These are phyloP conservation scores for Mycena vulgaris DNA, from an alignment of 768 basidiomycete genomes.

Conservation along the genomic window DNA sequence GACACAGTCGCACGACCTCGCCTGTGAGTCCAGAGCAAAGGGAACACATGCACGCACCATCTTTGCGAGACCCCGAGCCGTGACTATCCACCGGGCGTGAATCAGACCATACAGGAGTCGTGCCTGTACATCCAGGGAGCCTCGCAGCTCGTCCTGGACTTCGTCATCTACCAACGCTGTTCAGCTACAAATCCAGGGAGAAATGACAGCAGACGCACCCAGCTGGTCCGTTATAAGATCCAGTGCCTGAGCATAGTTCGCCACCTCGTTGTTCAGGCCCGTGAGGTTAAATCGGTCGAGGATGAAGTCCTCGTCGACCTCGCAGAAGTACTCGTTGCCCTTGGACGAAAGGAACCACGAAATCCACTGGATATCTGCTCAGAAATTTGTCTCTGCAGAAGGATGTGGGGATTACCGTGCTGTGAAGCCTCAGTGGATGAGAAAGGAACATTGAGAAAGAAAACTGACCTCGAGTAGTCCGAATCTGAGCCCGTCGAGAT, in stretches of 20 bases:
- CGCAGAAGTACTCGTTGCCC: slow-evolving; percentile 99
- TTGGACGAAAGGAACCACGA: slow-evolving; percentile 98
- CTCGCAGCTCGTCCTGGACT: slow-evolving; percentile 93
- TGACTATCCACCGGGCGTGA: slow-evolving; percentile 97
- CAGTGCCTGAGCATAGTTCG: slow-evolving; percentile 94
- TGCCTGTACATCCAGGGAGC: slow-evolving; percentile 93
- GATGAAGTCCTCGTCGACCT: slow-evolving; percentile 99
- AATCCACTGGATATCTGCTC: slow-evolving; percentile 79
- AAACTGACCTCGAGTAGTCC: slow-evolving; percentile 92
- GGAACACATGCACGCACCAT: slow-evolving; percentile 74
- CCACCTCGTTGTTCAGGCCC: slow-evolving; percentile 95
- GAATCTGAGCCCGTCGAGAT: slow-evolving; percentile 95
- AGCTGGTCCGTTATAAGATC: slow-evolving; percentile 97
- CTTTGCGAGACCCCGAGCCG: slow-evolving; percentile 92
- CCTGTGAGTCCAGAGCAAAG: not conserved
- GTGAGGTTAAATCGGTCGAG: slow-evolving; percentile 98
- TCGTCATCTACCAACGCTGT: slow-evolving; percentile 78
- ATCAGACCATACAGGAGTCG: slow-evolving; percentile 95
- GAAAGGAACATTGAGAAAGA: slow-evolving; percentile 33
- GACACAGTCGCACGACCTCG: not conserved
- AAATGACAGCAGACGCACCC: slow-evolving; percentile 66
- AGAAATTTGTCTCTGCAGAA: not conserved
- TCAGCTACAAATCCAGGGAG: not conserved
- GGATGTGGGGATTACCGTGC: slow-evolving; percentile 53
- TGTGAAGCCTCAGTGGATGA: slow-evolving; percentile 34